These are phyloP conservation scores for Raddia distichophylla DNA, from an alignment of 176 grass and related monocot species.

Conservation along the genomic window DNA sequence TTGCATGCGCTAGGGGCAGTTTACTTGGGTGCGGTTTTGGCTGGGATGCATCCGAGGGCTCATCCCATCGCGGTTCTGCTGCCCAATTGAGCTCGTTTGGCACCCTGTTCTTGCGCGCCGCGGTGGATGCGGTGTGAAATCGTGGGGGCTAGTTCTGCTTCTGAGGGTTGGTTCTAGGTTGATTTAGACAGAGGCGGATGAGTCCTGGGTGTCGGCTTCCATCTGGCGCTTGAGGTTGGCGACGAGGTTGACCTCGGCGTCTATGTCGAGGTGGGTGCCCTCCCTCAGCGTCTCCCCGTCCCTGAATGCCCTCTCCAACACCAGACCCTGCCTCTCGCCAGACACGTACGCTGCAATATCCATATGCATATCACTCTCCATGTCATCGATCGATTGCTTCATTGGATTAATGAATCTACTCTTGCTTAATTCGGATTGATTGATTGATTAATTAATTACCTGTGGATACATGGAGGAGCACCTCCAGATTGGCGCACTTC, in stretches of 20 bases:
- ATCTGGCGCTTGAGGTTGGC: conserved; percentile 50
- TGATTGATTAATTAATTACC: conserved; percentile 21
- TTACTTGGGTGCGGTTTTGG: background rate
- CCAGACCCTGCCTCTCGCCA: conserved; percentile 60
- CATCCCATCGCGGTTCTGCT: background rate
- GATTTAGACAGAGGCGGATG: background rate
- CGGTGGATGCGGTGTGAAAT: background rate
- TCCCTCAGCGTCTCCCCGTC: conserved; percentile 58
- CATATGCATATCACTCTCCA: background rate
- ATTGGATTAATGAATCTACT: background rate
- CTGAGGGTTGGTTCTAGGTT: background rate
- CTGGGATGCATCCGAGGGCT: conserved; percentile 1
- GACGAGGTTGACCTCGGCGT: conserved; percentile 51
- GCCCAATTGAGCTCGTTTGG: background rate
- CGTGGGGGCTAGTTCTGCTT: background rate
- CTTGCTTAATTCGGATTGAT: background rate
- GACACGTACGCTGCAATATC: conserved; percentile 41
- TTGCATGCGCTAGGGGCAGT: background rate
- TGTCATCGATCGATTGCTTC: too few species aligned
- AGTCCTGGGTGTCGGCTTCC: background rate
- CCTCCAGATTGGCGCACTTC: conserved; percentile 50
- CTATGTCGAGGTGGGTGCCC: conserved; percentile 54
- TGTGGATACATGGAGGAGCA: conserved; percentile 71
- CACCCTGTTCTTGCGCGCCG: background rate
- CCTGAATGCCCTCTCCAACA: conserved; percentile 56